phyloP scores from a whole-genome alignment of 176 grass and related monocot species.

The Carex myosuroides region DNA sequence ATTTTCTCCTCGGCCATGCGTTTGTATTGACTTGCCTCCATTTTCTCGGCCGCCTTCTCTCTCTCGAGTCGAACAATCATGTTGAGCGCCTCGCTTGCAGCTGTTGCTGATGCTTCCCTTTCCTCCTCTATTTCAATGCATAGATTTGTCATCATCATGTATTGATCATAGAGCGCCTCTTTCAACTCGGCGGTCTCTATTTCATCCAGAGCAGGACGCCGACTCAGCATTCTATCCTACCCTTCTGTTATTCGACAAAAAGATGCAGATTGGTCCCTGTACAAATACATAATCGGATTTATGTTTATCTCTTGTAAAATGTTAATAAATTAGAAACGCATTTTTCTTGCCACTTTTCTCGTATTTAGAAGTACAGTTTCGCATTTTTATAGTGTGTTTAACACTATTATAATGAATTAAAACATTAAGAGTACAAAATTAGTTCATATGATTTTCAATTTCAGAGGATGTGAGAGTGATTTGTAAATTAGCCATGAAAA shows the following conservation, averaged over 20 bases:
- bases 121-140: constrained; percentile 83
- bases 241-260: too few relatives aligned
- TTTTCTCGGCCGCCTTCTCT: constrained; percentile 77
- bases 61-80: constrained; percentile 83
- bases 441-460: too few relatives aligned
- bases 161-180: constrained; percentile 63
- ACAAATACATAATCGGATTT: not conserved
- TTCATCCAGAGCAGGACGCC: constrained; percentile 42
- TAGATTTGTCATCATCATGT: constrained; percentile 80
- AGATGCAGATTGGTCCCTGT: not conserved
- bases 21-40: constrained; percentile 93
- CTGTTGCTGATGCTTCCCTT: constrained; percentile 79
- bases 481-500: too few relatives aligned
- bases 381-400: too few relatives aligned
- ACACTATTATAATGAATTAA: too few relatives aligned
- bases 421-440: too few relatives aligned
- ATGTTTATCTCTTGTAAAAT: too few relatives aligned
- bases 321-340: too few relatives aligned
- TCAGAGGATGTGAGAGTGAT: too few relatives aligned
- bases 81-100: constrained; percentile 52
- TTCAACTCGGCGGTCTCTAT: constrained; percentile 45
- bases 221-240: not conserved
- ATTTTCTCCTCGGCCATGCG: constrained; percentile 85
- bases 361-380: too few relatives aligned
- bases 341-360: too few relatives aligned